Conservation (phyloP, 345 rosid species). For the Laguncularia racemosa region DNA sequence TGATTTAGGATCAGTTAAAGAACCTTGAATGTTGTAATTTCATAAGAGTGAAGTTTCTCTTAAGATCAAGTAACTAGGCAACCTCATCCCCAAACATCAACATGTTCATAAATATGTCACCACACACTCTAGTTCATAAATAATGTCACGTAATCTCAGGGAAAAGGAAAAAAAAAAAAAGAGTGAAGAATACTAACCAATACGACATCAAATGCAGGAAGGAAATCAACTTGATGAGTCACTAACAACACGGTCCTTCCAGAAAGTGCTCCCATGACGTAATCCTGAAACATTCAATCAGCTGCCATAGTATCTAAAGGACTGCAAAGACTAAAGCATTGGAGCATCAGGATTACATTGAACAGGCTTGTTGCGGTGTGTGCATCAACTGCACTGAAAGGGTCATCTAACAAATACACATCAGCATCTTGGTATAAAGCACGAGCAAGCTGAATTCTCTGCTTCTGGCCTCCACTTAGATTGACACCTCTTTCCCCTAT, state of each 20-base stretch:
- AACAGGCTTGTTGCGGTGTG: constrained; percentile 87
- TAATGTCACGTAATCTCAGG: background rate
- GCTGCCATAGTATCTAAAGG: constrained; percentile 7
- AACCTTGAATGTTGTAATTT: too few relatives aligned
- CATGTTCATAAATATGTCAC: too few relatives aligned
- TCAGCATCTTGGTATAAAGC: constrained; percentile 94
- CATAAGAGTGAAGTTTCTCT: too few relatives aligned
- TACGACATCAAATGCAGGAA: constrained; percentile 81
- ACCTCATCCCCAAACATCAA: too few relatives aligned
- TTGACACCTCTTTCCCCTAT: constrained; percentile 97
- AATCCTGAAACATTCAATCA: constrained; percentile 51
- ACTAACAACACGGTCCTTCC: constrained; percentile 74
- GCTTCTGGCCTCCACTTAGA: constrained; percentile 97
- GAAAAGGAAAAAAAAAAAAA: too few relatives aligned
- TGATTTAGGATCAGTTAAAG: too few relatives aligned
- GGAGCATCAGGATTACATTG: constrained; percentile 38
- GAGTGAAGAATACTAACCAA: constrained; percentile 43
- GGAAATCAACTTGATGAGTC: constrained; percentile 96
- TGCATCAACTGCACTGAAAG: constrained; percentile 96
- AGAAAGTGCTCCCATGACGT: constrained; percentile 67
- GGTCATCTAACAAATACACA: constrained; percentile 87
- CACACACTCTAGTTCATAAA: background rate
- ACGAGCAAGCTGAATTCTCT: constrained; percentile 93
- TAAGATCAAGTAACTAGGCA: too few relatives aligned
- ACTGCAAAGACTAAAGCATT: background rate